Evolutionary conservation across 2,329 filamentous ascomycete genomes (phyloP), one percentile per base, ranked within the genome.

Genomic region (Aureobasidium sp.): DNA sequence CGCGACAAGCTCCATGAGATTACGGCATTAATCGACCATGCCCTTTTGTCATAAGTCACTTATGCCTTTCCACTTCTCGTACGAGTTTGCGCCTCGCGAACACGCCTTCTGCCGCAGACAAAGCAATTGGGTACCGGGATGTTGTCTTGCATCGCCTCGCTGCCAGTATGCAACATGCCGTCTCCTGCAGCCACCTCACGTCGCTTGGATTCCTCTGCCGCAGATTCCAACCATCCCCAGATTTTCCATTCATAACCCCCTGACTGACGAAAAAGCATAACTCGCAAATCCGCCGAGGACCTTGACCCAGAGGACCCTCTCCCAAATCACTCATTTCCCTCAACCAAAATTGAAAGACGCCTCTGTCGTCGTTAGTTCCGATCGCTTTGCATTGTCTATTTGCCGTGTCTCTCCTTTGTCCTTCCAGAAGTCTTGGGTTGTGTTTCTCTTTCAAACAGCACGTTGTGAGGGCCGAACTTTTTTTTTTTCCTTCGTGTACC

Each of bases 201-300:
- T 53, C 33, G 25, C 51, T 55, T 33, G 33, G 25, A n/a, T 19
- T 40, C 49, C 38, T 43, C 51, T 43, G 51, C 37, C 50, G 50
- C 50, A 19, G 13, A 6, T 57, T 57, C 19, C 15, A 35, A 23
- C 29, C 38, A 57, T 46, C 53, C 53, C 53, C 53, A 46, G 53
- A 57, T 46, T 46, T 46, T 37, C 53, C 29, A 46, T 57, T 57
- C 53, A 43, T 43, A 55, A 53, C 37, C 53, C 53, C 53, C 53
- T 57, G 53, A 57, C 21, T 53, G 50, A 38, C 50, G 21, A 40
- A 53, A 37, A 53, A 57, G 51, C 51, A 55, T 55, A 55, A 53
- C 27, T 43, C 38, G 23, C 15, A 31, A 55, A 25, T 53, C 49
- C 21, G n/a, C 33, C 49, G 25, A 38, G 13, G 21, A 51, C 19